Evolutionary conservation across 495 filamentous ascomycete genomes (phyloP).

Genomic region (Aspergillus cristatus): DNA sequence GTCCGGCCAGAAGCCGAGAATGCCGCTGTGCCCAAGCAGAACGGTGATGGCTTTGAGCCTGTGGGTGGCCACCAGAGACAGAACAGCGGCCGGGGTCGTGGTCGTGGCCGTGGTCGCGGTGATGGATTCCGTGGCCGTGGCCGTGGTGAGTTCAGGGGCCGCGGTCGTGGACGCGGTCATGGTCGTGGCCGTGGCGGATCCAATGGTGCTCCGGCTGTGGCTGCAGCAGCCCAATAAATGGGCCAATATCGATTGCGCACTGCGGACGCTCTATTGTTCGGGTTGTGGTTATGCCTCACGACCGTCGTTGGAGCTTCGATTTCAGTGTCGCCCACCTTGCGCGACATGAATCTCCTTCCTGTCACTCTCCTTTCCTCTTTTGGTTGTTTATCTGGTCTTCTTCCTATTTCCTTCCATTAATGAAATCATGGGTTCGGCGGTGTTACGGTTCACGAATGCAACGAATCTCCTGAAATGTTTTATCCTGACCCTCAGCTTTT

Average conservation of each 20-base stretch:
- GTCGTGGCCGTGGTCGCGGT: slow-evolving; percentile 43
- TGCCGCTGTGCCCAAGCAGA: slow-evolving; percentile 21
- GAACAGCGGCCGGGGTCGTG: slow-evolving; percentile 44
- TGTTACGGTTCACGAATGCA: slow-evolving; percentile 39
- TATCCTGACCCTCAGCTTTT: slow-evolving; percentile 11
- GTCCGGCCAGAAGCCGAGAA: slow-evolving; percentile 52
- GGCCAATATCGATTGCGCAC: not conserved
- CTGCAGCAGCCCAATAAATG: slow-evolving; percentile 11
- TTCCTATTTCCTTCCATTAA: slow-evolving; percentile 10
- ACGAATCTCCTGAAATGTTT: slow-evolving; percentile 33
- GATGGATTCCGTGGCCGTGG: slow-evolving; percentile 50
- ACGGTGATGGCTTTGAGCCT: slow-evolving; percentile 61
- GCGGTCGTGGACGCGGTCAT: slow-evolving; percentile 28
- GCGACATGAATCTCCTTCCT: slow-evolving; percentile 1
- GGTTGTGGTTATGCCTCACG: not conserved
- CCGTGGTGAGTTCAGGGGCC: slow-evolving; percentile 38
- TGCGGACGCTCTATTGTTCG: slow-evolving; percentile 6
- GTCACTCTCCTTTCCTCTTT: slow-evolving; percentile 3
- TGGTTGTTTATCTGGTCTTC: not conserved
- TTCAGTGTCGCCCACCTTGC: slow-evolving; percentile 1
- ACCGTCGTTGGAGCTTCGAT: slow-evolving; percentile 2
- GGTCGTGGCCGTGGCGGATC: slow-evolving; percentile 26
- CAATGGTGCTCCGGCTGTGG: slow-evolving; percentile 18
- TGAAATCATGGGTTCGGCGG: slow-evolving; percentile 19
- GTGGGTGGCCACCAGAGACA: slow-evolving; percentile 48